Evolutionary conservation across 2,329 filamentous ascomycete species (phyloP).

Genomic region (Dothiorella sarmentorum): DNA sequence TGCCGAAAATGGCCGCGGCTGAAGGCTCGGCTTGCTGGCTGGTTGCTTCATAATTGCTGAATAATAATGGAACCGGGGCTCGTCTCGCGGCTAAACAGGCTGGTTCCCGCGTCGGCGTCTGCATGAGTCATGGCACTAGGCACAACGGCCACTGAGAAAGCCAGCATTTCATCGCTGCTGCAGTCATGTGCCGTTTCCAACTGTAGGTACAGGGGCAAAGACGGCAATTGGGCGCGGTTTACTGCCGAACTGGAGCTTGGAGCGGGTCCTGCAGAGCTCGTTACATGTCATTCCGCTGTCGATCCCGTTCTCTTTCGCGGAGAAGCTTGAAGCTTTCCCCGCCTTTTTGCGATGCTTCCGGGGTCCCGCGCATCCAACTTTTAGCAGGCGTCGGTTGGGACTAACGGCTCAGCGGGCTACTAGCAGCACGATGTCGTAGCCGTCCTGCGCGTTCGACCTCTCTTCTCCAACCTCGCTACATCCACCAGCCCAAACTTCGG

Average conservation of each 20-base stretch:
- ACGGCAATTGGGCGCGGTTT: not conserved
- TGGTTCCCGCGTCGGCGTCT: not conserved
- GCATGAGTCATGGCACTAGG: not conserved
- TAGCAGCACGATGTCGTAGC: constrained; percentile 10
- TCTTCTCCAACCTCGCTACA: constrained; percentile 1
- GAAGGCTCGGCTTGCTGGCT: not conserved
- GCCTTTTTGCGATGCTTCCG: constrained; percentile 16
- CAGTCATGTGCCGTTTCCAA: not conserved
- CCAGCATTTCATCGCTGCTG: not conserved
- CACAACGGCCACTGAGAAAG: constrained; percentile 3
- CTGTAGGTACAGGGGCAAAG: not conserved
- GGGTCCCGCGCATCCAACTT: constrained; percentile 15
- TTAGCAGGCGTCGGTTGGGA: constrained; percentile 6
- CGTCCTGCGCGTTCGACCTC: not conserved
- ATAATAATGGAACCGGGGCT: not conserved
- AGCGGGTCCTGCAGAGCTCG: constrained; percentile 5
- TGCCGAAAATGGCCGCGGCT: not conserved
- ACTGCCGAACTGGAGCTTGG: not conserved
- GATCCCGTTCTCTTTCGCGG: constrained; percentile 14
- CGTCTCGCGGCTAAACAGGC: constrained; percentile 4
- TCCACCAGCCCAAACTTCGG: not conserved
- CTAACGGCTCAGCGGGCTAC: not conserved
- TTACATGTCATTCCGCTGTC: constrained; percentile 2
- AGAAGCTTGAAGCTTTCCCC: constrained; percentile 16
- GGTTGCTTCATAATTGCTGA: not conserved